Base-by-base conservation (phyloP, 345 rosid genomes). In the Melaleuca quinquenervia region DNA sequence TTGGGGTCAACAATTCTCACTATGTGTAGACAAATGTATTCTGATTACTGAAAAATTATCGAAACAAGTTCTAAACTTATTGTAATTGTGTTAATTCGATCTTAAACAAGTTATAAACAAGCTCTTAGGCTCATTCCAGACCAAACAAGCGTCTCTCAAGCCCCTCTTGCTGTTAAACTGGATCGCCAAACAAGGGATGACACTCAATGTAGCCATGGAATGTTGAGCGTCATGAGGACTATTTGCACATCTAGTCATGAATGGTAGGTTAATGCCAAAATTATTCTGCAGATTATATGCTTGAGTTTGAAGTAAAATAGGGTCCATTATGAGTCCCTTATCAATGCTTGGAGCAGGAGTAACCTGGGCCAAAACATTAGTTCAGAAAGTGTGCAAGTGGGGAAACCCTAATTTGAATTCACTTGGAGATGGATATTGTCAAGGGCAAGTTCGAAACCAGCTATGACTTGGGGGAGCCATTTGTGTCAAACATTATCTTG, bases 251-350 rank as follows among this genome's bases (percentile, higher is more conserved):
- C 41, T 64, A 18, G 78, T 29, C 45, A 29, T 32, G 16, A 64
- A 64, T 32, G 76, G 76, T 70, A 70, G 78, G 1, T 8, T 8
- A 0, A 22, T 29, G 45, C 1, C 22, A 64, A 64, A 12, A 8
- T 0, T 41, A 29, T 44, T 0, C 0, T 29, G 26, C 24, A 64
- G 16, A 64, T 32, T 32, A 0, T 32, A 64, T 0, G 3, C 78
- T 32, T 64, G 7, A 16, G 32, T 64, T 64, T 50, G 16, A 15
- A 32, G 45, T 32, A 8, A 64, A 64, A 32, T 20, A 20, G 1
- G 45, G 6, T 32, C 12, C 78, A 32, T 16, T 64, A 3, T 32
- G 24, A 32, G 45, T 64, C 45, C 24, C 44, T 8, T 41, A 41
- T 41, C 24, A 64, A 64, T 64, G 78, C 78, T 16, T 8, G 45